Conservation (phyloP, 805 yeast genomes). For the Monosporozyma siamensis region DNA sequence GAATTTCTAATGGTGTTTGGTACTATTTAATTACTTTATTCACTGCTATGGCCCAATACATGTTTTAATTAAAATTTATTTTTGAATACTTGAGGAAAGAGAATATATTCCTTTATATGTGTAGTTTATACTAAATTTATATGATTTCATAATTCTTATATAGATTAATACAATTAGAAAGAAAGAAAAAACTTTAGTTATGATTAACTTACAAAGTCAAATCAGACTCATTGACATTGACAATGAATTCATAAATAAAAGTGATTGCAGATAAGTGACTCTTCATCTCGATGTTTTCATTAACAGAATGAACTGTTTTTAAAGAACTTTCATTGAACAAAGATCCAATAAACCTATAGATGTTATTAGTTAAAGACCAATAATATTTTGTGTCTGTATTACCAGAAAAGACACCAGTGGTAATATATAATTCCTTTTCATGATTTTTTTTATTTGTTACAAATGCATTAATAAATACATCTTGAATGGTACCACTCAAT, state of each 20-base stretch:
- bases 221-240: constrained; percentile 20
- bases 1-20: constrained; percentile 17
- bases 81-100: background rate
- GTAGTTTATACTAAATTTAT: background rate
- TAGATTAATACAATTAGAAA: background rate
- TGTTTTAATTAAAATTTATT: constrained; percentile 9
- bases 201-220: background rate
- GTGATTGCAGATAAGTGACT: constrained; percentile 54
- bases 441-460: constrained; percentile 7
- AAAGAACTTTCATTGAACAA: constrained; percentile 12
- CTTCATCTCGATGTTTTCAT: constrained; percentile 47
- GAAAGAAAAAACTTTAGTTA: background rate
- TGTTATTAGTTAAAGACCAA: constrained; percentile 46
- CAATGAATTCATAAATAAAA: constrained; percentile 43
- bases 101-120: background rate
- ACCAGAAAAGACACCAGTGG: constrained; percentile 47
- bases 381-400: constrained; percentile 56
- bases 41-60: constrained; percentile 18
- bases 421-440: constrained; percentile 24
- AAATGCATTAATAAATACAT: constrained; percentile 43
- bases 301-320: constrained; percentile 48
- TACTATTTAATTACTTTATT: constrained; percentile 20
- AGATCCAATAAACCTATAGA: constrained; percentile 38
- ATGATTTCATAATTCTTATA: background rate
- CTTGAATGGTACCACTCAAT: constrained; percentile 45